phyloP scores from a whole-genome alignment of 495 filamentous ascomycete genomes.

The Tuber melanosporum region DNA sequence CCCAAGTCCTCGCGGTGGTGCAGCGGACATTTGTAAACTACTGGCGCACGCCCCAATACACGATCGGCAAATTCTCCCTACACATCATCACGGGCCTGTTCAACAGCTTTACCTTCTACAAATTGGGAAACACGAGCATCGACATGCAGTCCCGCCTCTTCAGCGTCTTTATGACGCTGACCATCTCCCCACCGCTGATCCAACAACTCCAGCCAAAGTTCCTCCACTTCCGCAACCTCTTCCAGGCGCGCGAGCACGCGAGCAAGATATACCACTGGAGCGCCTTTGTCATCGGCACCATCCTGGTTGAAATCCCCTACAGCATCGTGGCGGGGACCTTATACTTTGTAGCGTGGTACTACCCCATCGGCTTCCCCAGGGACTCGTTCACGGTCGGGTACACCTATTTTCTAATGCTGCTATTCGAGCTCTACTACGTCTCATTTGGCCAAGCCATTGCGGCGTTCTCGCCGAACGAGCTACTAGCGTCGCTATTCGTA shows the following conservation, averaged over 20 bases:
- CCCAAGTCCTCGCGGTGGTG: slow-evolving; percentile 43
- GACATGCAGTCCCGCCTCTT: slow-evolving; percentile 45
- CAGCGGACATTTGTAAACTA: slow-evolving; percentile 43
- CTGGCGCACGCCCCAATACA: slow-evolving; percentile 46
- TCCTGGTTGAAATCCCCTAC: slow-evolving; percentile 70
- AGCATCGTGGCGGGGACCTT: slow-evolving; percentile 56
- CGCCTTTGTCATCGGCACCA: slow-evolving; percentile 61
- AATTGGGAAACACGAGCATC: slow-evolving; percentile 36
- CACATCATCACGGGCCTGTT: slow-evolving; percentile 49
- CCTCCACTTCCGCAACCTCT: slow-evolving; percentile 58
- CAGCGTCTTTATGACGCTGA: slow-evolving; percentile 43
- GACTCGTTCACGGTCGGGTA: slow-evolving; percentile 38
- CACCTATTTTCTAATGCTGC: slow-evolving; percentile 46
- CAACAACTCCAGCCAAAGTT: slow-evolving; percentile 64
- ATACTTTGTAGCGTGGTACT: slow-evolving; percentile 60
- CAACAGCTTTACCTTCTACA: slow-evolving; percentile 53
- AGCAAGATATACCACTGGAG: slow-evolving; percentile 68
- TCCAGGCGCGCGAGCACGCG: slow-evolving; percentile 62
- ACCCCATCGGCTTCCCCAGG: slow-evolving; percentile 45
- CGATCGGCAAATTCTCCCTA: slow-evolving; percentile 46
- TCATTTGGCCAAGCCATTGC: slow-evolving; percentile 72
- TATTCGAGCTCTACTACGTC: slow-evolving; percentile 68
- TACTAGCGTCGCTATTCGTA: slow-evolving; percentile 63
- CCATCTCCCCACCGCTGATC: slow-evolving; percentile 48
- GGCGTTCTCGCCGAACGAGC: slow-evolving; percentile 62